Evolutionary conservation across 306 rosid genomes (phyloP).

Genomic region (Cicer arietinum): DNA sequence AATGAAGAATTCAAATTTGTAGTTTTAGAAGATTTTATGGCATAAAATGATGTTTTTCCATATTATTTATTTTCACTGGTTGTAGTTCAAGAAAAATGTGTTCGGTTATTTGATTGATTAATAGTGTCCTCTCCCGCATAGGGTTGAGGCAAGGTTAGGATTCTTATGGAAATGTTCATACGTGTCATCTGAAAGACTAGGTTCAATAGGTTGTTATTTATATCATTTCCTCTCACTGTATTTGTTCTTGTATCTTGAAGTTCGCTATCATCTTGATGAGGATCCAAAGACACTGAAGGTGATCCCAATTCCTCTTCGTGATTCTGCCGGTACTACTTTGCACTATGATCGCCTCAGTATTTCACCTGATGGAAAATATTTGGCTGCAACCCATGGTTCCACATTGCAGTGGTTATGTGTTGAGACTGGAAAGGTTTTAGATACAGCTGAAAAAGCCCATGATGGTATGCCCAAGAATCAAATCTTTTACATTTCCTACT

Average conservation of each 20-base stretch:
- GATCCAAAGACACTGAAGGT: constrained; percentile 94
- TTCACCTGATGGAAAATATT: constrained; percentile 82
- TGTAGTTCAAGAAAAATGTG: not conserved
- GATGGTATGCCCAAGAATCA: constrained; percentile 64
- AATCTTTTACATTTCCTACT: constrained; percentile 8
- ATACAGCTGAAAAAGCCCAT: constrained; percentile 94
- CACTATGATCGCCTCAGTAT: constrained; percentile 82
- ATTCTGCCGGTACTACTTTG: constrained; percentile 64
- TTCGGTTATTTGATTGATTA: constrained; percentile 30
- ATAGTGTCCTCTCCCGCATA: constrained; percentile 5
- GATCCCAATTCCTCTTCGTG: constrained; percentile 84
- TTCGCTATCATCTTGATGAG: constrained; percentile 94
- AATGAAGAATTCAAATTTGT: constrained; percentile 13
- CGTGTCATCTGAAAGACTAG: not conserved
- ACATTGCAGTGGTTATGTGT: constrained; percentile 88
- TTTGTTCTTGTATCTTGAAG: constrained; percentile 53
- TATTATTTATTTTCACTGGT: constrained; percentile 22
- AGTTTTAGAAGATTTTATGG: constrained; percentile 18
- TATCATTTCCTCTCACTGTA: constrained; percentile 39
- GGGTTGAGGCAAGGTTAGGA: constrained; percentile 14
- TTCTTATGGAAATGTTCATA: constrained; percentile 24
- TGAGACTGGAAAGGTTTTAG: constrained; percentile 88
- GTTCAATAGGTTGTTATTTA: constrained; percentile 8
- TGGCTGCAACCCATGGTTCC: constrained; percentile 88
- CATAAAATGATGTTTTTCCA: constrained; percentile 27